Conservation (phyloP, 192 early-diverging fungal species). For the Backusella tarrabulga region DNA sequence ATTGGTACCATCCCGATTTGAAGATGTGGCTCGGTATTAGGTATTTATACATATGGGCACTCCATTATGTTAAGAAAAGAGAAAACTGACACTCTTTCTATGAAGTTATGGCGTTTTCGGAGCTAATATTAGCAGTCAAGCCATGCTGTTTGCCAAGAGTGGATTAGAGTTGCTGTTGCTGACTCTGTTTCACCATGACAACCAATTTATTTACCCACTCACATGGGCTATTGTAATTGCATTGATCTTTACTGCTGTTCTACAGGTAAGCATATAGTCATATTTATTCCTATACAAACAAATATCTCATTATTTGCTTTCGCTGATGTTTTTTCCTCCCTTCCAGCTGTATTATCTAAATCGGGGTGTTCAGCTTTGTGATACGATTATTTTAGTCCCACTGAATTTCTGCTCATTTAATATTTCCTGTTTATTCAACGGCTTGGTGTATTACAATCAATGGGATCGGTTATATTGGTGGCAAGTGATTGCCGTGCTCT, state of each 20-base stretch:
- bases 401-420: conserved; percentile 78
- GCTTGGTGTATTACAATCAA: conserved; percentile 78
- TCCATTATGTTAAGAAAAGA: too few relatives aligned
- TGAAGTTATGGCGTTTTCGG: conserved; percentile 64
- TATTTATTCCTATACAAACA: background rate
- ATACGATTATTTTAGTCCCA: conserved; percentile 76
- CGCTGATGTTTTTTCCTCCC: background rate
- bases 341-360: conserved; percentile 74
- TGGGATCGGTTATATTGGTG: conserved; percentile 58
- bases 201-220: conserved; percentile 73
- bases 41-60: background rate
- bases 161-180: conserved; percentile 70
- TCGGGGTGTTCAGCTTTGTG: conserved; percentile 69
- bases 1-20: conserved; percentile 22
- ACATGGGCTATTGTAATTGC: conserved; percentile 66
- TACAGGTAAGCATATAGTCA: conserved; percentile 45
- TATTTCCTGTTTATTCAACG: conserved; percentile 71
- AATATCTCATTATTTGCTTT: background rate
- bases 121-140: conserved; percentile 74
- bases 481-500: conserved; percentile 65
- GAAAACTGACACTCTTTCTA: background rate
- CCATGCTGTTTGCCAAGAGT: conserved; percentile 77
- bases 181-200: conserved; percentile 55
- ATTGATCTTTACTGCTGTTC: conserved; percentile 50
- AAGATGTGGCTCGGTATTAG: conserved; percentile 32